Conservation (phyloP, 1,284 basidiomycete genomes). For the Leucoagaricus sp. region DNA sequence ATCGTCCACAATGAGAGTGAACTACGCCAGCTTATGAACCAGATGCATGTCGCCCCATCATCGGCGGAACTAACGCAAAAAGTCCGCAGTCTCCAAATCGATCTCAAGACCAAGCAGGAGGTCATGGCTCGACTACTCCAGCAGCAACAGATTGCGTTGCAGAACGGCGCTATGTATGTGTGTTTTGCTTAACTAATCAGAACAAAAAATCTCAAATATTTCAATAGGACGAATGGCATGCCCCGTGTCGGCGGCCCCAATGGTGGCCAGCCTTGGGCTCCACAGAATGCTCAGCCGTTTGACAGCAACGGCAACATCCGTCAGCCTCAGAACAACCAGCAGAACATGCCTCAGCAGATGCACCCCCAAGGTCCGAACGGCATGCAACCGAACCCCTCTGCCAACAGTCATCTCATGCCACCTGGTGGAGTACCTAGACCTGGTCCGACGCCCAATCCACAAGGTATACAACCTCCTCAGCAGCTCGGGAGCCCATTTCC, state of each 20-base stretch:
- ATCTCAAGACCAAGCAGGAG: conserved; percentile 38
- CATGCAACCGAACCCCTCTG: conserved; percentile 33
- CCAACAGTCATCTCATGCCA: conserved; percentile 29
- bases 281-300: conserved; percentile 17
- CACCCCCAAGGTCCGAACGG: conserved; percentile 20
- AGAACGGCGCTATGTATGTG: conserved; percentile 5
- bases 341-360: conserved; percentile 17
- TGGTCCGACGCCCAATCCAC: conserved; percentile 33
- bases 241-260: conserved; percentile 2
- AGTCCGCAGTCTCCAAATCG: conserved; percentile 27
- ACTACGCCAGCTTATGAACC: conserved; percentile 12
- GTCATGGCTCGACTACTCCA: conserved; percentile 28
- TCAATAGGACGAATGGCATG: conserved; percentile 4
- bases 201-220: not conserved
- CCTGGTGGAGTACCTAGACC: conserved; percentile 32
- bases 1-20: not conserved
- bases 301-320: conserved; percentile 9
- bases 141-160: not conserved
- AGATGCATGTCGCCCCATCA: conserved; percentile 14
- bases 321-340: conserved; percentile 15
- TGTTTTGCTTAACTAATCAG: not conserved
- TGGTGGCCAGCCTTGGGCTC: conserved; percentile 20
- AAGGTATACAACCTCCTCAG: conserved; percentile 21
- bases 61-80: conserved; percentile 24
- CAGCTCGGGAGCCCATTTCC: conserved; percentile 27